Evolutionary conservation across 1,284 basidiomycete species (phyloP), one percentile per base, ranked within the genome.

Genomic region (Sporisorium iseilematis-ciliati): DNA sequence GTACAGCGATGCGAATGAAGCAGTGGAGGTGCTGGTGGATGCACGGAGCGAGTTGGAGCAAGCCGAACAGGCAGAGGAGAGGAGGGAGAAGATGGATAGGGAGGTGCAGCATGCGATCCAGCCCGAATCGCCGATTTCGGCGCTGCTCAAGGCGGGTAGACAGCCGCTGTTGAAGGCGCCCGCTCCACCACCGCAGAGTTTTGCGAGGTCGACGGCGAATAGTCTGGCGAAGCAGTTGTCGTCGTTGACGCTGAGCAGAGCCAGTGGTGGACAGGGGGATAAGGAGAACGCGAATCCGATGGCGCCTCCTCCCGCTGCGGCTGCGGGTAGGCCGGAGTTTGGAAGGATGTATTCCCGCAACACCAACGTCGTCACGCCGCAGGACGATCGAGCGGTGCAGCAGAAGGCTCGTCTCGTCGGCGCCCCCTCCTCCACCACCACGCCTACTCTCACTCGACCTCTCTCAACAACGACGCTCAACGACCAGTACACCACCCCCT

Each of bases 31-130:
- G 18, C 40, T 76, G 5, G 52, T 65, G 7, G 75, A 74, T 26
- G 55, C 79, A 0, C 43, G 82, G 21, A 66, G 60, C 52, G 82
- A 69, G 65, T 58, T 72, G 48, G 69, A 65, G 21, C 75, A 77
- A 26, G 69, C 77, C 16, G 82, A 83, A 57, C 64, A 66, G 3
- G 76, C 80, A 7, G 85, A 85, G 57, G 78, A 78, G 45, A 78
- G 84, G 41, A 71, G 83, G 12, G 83, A 81, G 57, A 72, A 81
- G 57, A 67, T 86, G 85, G 95, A 99, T 89, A 91, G 92, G 82
- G 95, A 97, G 86, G 96, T 97, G 90, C 91, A 94, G 87, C 91
- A 92, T 79, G 97, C 95, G 2, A 93, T 98, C 4, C 93, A 95
- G 83, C 97, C 96, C 4, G 94, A 93, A 55, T 93, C 91, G 75